Evolutionary conservation across 805 yeast species (phyloP).

Genomic region (Candida krabiensis): DNA sequence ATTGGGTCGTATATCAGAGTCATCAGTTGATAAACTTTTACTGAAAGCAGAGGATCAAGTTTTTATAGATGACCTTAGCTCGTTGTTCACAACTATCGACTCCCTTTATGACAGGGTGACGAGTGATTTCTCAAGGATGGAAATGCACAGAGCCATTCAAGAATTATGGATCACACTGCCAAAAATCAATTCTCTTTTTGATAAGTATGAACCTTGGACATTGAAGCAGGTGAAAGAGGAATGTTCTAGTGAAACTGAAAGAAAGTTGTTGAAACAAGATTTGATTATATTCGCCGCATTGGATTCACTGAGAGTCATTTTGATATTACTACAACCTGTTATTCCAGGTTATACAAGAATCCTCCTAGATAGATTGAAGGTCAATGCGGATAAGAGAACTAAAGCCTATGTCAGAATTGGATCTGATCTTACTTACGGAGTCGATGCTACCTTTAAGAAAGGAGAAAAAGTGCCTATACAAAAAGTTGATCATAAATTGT

Average conservation of each 20-base stretch:
- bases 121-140: constrained; percentile 43
- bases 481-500: constrained; percentile 20
- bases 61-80: constrained; percentile 15
- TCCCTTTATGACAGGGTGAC: constrained; percentile 41
- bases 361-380: constrained; percentile 65
- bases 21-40: constrained; percentile 28
- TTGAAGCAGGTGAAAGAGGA: constrained; percentile 32
- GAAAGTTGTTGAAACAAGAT: constrained; percentile 38
- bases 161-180: constrained; percentile 60
- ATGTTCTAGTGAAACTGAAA: constrained; percentile 1
- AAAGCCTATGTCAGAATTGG: constrained; percentile 51
- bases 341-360: constrained; percentile 62
- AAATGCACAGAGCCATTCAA: constrained; percentile 55
- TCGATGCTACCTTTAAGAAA: constrained; percentile 35
- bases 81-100: constrained; percentile 31
- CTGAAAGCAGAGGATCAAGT: constrained; percentile 11
- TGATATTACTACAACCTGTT: constrained; percentile 70
- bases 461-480: constrained; percentile 34
- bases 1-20: constrained; percentile 24
- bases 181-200: constrained; percentile 66
- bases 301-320: constrained; percentile 66
- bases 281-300: constrained; percentile 61
- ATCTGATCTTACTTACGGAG: constrained; percentile 61
- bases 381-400: constrained; percentile 41
- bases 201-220: constrained; percentile 76